Base-by-base conservation (phyloP, 148 eudicot species). In the Rhododendron henanense region DNA sequence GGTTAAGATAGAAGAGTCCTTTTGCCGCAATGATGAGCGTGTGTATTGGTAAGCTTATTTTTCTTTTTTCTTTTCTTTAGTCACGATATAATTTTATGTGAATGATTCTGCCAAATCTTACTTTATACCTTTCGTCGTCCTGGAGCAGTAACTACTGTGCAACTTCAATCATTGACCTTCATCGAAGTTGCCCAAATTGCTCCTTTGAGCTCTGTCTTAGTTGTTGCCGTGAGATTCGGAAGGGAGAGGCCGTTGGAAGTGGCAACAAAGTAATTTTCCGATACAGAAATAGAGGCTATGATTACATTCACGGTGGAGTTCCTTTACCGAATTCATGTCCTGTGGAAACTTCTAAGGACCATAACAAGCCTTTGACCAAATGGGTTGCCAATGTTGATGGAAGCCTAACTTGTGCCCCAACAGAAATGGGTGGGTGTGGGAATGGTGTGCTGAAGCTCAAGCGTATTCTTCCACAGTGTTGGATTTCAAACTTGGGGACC, bases 351-450 rank as follows among this genome's bases (percentile, higher is more conserved):
- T 79, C 85, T 10, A 61, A 55, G 53, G 78, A 83, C 4, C 75
- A 13, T 15, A n/a, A 33, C 5, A 61, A 78, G 75, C 67, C 84
- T 31, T 57, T 39, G 11, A 63, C 83, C 82, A 53, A 78, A 85
- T 96, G 99, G 98, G 85, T 83, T 55, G 87, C 90, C 37, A 25
- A 82, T 75, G 78, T 55, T 41, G 89, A 93, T 84, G 94, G 95
- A 10, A 91, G 85, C 84, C 86, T 96, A 81, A 85, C 89, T 67
- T 96, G 99, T 82, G 91, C 99, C 77, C 88, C 90, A 76, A 87
- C 53, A 81, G 97, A 92, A 61, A 88, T 95, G 87, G 99, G 97
- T 85, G 99, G 99, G 59, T 96, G 99, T 88, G 97, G 94, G 44
- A 84, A 69, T 21, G 81, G 91, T 67, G 82, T 89, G 47, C 87